These are phyloP conservation scores for Phytophthora ohioensis DNA, from an alignment of 352 stramenopile species.

Conservation along the genomic window DNA sequence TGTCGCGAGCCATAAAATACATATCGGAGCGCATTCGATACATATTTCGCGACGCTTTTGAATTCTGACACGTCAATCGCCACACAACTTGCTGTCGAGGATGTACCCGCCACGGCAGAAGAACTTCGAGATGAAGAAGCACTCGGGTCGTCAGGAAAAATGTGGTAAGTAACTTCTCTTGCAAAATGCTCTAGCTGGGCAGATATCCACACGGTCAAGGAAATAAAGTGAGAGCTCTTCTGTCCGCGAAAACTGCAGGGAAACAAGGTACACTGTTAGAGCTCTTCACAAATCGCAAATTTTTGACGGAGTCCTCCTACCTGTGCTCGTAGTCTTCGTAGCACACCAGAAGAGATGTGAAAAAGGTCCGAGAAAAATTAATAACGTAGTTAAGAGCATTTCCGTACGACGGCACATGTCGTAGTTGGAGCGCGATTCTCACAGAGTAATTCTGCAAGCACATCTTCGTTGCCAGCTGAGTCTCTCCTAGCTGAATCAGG, in stretches of 20 bases:
- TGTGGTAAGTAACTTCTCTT: constrained; percentile 74
- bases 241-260: constrained; percentile 72
- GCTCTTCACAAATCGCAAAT: not conserved
- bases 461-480: constrained; percentile 77
- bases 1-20: constrained; percentile 86
- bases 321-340: constrained; percentile 85
- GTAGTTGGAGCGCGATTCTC: constrained; percentile 77
- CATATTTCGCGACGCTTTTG: constrained; percentile 79
- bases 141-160: constrained; percentile 68
- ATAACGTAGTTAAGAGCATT: constrained; percentile 86
- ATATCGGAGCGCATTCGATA: constrained; percentile 78
- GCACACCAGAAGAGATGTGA: constrained; percentile 85
- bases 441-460: constrained; percentile 87
- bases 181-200: constrained; percentile 82
- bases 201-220: constrained; percentile 85
- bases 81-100: constrained; percentile 37
- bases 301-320: constrained; percentile 24
- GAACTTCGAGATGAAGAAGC: constrained; percentile 32
- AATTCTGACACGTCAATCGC: constrained; percentile 79
- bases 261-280: constrained; percentile 5
- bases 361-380: constrained; percentile 84
- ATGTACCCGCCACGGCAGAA: constrained; percentile 13
- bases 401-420: constrained; percentile 75
- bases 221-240: constrained; percentile 78
- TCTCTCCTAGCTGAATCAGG: constrained; percentile 76